Evolutionary conservation across 2,329 filamentous ascomycete genomes (phyloP).

Genomic region (Uncinocarpus reesii): DNA sequence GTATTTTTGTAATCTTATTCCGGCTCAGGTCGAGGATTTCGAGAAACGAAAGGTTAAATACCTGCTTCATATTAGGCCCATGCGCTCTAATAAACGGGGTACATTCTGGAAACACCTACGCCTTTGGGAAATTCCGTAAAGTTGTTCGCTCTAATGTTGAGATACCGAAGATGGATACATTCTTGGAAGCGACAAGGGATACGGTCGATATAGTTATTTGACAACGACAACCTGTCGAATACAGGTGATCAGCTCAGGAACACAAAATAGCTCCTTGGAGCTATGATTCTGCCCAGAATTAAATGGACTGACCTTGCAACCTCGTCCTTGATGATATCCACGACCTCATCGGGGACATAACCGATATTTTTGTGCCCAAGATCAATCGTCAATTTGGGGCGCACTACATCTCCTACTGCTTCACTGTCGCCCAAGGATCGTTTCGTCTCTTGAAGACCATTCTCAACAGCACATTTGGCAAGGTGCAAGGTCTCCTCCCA

Average conservation of each 20-base stretch:
- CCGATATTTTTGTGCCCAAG: conserved; percentile 42
- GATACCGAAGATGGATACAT: conserved; percentile 41
- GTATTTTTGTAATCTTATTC: conserved; percentile 70
- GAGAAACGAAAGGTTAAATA: conserved; percentile 74
- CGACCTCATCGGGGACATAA: conserved; percentile 41
- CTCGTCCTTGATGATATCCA: conserved; percentile 44
- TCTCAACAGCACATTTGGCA: conserved; percentile 37
- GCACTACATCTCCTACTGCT: conserved; percentile 37
- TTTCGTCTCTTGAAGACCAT: conserved; percentile 39
- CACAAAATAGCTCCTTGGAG: background rate
- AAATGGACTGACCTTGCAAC: conserved; percentile 38
- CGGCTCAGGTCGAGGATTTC: conserved; percentile 89
- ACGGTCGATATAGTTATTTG: conserved; percentile 43
- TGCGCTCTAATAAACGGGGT: background rate
- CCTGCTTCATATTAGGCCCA: conserved; percentile 40
- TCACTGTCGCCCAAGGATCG: conserved; percentile 39
- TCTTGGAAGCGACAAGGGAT: conserved; percentile 41
- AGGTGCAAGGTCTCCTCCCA: conserved; percentile 40
- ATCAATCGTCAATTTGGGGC: conserved; percentile 43
- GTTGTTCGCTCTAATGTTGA: conserved; percentile 42
- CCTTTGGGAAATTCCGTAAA: conserved; percentile 53
- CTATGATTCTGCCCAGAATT: background rate
- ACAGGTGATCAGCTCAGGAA: conserved; percentile 9
- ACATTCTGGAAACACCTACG: conserved; percentile 37
- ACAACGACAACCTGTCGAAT: conserved; percentile 37